A percentile compares a stretch with the other conserved stretches of the same genome.
Evolutionary conservation across 768 basidiomycete genomes (phyloP).

Genomic region (Mycena haematopus): DNA sequence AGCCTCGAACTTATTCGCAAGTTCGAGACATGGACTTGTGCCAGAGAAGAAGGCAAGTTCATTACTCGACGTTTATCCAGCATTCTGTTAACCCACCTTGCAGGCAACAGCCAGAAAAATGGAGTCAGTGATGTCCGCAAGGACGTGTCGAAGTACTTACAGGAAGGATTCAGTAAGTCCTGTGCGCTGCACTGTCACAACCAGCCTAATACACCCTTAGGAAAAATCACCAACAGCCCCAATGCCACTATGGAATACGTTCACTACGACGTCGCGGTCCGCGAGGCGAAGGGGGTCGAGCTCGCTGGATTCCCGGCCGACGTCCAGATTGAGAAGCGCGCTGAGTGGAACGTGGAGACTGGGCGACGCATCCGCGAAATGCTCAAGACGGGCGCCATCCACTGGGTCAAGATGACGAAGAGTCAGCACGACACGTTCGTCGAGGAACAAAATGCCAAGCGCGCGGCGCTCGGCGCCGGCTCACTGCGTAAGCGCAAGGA

Average conservation of each 20-base stretch:
- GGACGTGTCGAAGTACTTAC: too few species aligned
- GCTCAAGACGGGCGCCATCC: not conserved
- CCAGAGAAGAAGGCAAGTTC: too few species aligned
- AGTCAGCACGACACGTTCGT: not conserved
- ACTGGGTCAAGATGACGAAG: not conserved
- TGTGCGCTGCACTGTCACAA: too few species aligned
- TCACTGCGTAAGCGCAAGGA: not conserved
- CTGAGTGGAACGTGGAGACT: not conserved
- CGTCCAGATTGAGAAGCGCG: not conserved
- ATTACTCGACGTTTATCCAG: too few species aligned
- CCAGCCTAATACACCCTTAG: too few species aligned
- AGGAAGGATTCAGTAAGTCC: too few species aligned
- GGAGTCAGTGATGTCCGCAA: too few species aligned
- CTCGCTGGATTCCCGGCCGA: not conserved
- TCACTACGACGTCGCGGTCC: constrained; percentile 1
- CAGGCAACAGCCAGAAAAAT: too few species aligned
- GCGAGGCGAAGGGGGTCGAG: not conserved
- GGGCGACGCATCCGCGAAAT: not conserved
- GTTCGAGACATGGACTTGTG: too few species aligned
- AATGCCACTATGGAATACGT: not conserved
- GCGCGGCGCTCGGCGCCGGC: not conserved
- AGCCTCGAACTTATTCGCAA: too few species aligned
- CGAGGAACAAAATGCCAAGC: not conserved
- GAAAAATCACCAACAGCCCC: not conserved
- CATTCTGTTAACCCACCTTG: too few species aligned